Base-by-base conservation (phyloP, 805 yeast genomes). In the Wickerhamomyces alni region DNA sequence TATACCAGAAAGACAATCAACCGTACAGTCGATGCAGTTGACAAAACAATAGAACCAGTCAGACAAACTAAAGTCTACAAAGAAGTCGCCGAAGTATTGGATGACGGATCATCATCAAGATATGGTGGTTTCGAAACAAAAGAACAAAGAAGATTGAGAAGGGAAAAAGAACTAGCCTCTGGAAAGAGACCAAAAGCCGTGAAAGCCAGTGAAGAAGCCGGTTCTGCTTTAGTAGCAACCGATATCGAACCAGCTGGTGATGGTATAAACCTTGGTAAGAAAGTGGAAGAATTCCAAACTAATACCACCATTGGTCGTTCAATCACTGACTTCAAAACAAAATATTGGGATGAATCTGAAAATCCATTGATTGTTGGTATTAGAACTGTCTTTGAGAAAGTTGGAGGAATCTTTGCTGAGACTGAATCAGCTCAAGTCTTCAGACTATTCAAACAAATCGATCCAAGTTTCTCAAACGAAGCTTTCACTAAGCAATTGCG, bases 391-490 rank as follows among this genome's bases (percentile, higher is more conserved):
- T 58, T 84, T 30, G 87, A 82, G 57, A 84, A 87, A 57, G 67
- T 93, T 41, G 82, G 93, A 37, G 87, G 95, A 6, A 38, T 58
- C 22, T 80, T 89, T 56, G 93, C 93, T 30, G 99, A 93, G 67
- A 93, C 98, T 28, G 99, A 93, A 67, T 80, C 86, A 47, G 97
- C 96, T 17, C 83, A 83, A 62, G 99, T 89, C n/a, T 71, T 85
- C 47, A 80, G 83, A 50, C 78, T 82, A 57, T 87, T 93, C 68
- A 84, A 78, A 65, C 75, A 79, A 58, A 80, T 91, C 75, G 99
- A 93, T 64, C 96, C 98, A 38, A 69, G 76, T 30, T 93, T 93
- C 71, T 80, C 78, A 46, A 72, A 77, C 52, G 91, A 87, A 44
- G 77, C 73, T 42, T 89, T 93, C 69, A 74, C 82, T 46, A 78